phyloP scores from a whole-genome alignment of 1,284 basidiomycete genomes.

The Ustilago curta region DNA sequence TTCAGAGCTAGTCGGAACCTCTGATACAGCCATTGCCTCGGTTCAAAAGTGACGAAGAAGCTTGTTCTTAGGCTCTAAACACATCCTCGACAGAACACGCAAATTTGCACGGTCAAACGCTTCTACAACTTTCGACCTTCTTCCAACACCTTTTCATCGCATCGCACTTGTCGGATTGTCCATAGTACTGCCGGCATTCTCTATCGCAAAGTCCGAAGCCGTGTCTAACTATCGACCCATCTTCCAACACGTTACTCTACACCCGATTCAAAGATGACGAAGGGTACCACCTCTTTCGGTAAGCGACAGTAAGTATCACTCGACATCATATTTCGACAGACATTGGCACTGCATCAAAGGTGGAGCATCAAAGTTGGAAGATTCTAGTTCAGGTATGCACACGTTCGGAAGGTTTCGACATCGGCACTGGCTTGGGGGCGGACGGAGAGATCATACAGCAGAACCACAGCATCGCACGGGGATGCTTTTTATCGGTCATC shows the following conservation, averaged over 20 bases:
- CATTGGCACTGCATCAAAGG: slow-evolving; percentile 80
- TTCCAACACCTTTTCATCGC: not conserved
- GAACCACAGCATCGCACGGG: not conserved
- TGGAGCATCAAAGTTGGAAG: not conserved
- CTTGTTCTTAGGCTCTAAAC: not conserved
- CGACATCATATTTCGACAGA: slow-evolving; percentile 75
- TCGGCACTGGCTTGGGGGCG: not conserved
- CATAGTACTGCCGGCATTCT: not conserved
- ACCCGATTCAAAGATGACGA: slow-evolving; percentile 60
- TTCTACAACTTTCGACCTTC: not conserved
- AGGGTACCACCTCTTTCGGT: slow-evolving; percentile 70
- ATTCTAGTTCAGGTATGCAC: not conserved
- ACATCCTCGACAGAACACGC: not conserved
- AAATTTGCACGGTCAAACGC: not conserved
- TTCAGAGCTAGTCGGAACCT: not conserved
- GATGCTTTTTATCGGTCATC: not conserved
- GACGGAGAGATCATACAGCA: not conserved
- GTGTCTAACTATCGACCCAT: slow-evolving; percentile 23
- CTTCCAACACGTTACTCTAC: slow-evolving; percentile 5
- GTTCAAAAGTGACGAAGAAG: not conserved
- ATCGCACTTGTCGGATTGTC: slow-evolving; percentile 36
- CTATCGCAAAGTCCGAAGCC: slow-evolving; percentile 3
- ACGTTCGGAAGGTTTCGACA: not conserved
- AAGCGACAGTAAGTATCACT: slow-evolving; percentile 69
- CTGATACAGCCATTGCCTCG: not conserved